Evolutionary conservation across 495 filamentous ascomycete species (phyloP), one percentile per base, ranked within the genome.

Genomic region (Penicillium malachiteum): DNA sequence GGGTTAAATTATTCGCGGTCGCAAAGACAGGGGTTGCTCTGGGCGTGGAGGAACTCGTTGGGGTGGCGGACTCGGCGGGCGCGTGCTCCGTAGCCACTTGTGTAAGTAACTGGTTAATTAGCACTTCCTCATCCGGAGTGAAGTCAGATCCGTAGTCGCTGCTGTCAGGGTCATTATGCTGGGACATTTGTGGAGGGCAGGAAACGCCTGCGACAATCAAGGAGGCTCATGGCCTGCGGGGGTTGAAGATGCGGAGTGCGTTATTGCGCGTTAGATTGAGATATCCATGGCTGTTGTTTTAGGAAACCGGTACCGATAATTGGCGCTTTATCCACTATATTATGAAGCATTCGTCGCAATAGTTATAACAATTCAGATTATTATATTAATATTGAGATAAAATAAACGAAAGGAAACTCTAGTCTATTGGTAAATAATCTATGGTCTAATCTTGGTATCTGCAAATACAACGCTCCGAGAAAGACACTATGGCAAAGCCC

Each of bases 141-240:
- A 90, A 85, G 52, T 90, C 86, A 31, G 87, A 90, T 21, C 86
- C 87, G 76, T 90, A 92, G 53, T 89, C 85, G 61, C 56, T 67
- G 11, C 59, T 58, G 32, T 65, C 64, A 37, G 54, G 39, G 39
- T 50, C 47, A 1, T 59, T 59, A 55, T 46, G 56, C 44, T 21
- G 46, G 16, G 48, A 40, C 33, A 38, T 33, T 55, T 63, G 55
- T 38, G 56, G 57, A 62, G 56, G 55, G 67, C 66, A 77, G 71
- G 69, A 68, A 71, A 77, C 75, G 65, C 67, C 71, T 74, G 66
- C 68, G 53, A 64, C 32, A 34, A 48, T 44, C 31, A 45, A 46
- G 35, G 57, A 50, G 42, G 51, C 33, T 67, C 63, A 66, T 69
- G 46, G 56, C 57, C 50, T 57, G 32, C 11, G 51, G 51, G 35